Conservation (phyloP, 306 rosid genomes). For the Alnus glutinosa region DNA sequence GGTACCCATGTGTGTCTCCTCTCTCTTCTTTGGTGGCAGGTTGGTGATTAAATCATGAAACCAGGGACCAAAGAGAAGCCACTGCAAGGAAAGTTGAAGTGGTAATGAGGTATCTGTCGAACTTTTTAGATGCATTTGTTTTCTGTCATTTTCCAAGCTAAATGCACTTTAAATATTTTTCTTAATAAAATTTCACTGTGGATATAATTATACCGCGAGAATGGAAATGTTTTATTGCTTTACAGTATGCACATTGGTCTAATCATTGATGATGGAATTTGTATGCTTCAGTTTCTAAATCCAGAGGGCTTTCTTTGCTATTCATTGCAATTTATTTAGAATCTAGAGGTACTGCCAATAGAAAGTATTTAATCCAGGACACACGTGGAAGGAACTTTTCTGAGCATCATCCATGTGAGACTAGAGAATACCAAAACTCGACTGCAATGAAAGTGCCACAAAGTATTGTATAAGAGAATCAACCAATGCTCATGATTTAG, state of each 20-base stretch:
- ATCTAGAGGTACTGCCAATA: background rate
- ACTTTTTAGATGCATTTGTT: background rate
- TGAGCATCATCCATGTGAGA: background rate
- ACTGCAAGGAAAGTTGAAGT: background rate
- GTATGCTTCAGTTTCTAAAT: background rate
- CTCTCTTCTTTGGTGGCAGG: constrained; percentile 2
- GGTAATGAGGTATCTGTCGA: background rate
- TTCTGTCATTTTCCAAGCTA: background rate
- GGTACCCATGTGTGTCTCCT: background rate
- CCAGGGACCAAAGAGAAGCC: background rate
- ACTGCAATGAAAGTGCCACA: background rate
- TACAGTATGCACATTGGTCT: background rate
- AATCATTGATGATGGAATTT: background rate
- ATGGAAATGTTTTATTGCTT: background rate
- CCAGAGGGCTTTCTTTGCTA: background rate
- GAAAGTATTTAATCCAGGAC: constrained; percentile 1
- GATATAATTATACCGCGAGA: background rate
- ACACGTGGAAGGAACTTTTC: background rate
- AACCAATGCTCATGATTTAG: background rate
- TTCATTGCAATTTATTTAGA: background rate
- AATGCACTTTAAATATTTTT: background rate
- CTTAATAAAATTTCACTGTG: background rate
- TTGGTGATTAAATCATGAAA: background rate
- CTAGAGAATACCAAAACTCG: background rate
- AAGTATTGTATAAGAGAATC: background rate